These are phyloP conservation scores for Gyrodon lividus DNA, from an alignment of 768 basidiomycete genomes.

Conservation along the genomic window DNA sequence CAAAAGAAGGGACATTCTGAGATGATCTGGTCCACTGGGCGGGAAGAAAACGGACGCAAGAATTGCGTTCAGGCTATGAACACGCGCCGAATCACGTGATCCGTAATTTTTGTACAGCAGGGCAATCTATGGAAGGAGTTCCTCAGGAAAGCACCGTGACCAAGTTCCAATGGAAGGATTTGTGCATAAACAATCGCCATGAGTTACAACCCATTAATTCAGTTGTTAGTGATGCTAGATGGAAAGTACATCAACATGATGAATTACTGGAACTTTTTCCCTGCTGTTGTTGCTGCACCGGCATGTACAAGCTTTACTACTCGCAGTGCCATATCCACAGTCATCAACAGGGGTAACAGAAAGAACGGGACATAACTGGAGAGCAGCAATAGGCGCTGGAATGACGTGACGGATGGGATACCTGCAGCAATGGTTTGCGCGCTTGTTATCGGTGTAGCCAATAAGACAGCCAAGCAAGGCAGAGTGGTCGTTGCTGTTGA, in stretches of 20 bases:
- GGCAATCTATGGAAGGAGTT: too few species aligned
- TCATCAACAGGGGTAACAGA: conserved; percentile 66
- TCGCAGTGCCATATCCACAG: conserved; percentile 64
- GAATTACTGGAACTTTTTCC: conserved; percentile 19
- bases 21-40: background rate
- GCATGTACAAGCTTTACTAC: conserved; percentile 32
- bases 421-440: conserved; percentile 28
- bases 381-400: conserved; percentile 59
- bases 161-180: background rate
- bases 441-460: conserved; percentile 50
- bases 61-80: too few species aligned
- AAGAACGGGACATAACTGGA: conserved; percentile 77
- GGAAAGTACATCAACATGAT: background rate
- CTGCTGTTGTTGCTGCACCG: conserved; percentile 16
- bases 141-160: too few species aligned
- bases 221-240: background rate
- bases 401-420: conserved; percentile 41
- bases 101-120: background rate
- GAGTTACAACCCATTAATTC: background rate
- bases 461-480: conserved; percentile 61
- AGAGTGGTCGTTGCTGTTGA: conserved; percentile 78
- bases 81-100: conserved; percentile 1
- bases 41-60: background rate
- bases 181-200: background rate
- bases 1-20: background rate